Base-by-base conservation (phyloP, 768 basidiomycete species). In the Russula ochroleuca region DNA sequence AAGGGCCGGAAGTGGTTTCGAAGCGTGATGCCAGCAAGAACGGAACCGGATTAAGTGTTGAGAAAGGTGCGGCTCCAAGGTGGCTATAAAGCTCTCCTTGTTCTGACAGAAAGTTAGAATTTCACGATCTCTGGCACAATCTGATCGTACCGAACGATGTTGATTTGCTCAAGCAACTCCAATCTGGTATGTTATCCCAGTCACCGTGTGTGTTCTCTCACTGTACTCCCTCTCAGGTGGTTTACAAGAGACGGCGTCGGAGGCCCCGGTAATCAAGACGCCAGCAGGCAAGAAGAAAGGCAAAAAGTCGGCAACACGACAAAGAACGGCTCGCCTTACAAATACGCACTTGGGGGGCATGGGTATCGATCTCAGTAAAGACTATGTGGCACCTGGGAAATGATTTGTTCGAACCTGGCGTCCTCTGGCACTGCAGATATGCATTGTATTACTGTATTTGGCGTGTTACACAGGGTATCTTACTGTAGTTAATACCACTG, bases 321-420 rank as follows among this genome's bases (percentile, higher is more conserved):
- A 90, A 71, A 82, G 94, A 53, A 86, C 86, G 70, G 84, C 85
- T 60, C 85, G 90, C 69, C 85, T 96, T 69, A 95, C 92, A 43
- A 97, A 96, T 70, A 85, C 88, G 3, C 94, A 96, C 78, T 75
- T 94, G 73, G 90, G 84, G 71, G 89, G 86, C 21, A 85, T 88
- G 70, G 64, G 64, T 9, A 88, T 97, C 77, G 94, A 96, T 75
- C 75, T 96, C 55, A 85, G 87, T 50, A 83, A 83, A 66, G 90
- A 93, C 70, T 92, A 84, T 72, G 77, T 80, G 6, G 67, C 74
- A 5, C 75, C 75, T 13, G 70, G 72, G 57, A 68, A 68, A 45
- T 68, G 38, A 67, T 21, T 17, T 43, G 13, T 11, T 35, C 13
- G 25, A n/a, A 5, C 2, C 10, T 19, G n/a, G 51, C n/a, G 10